phyloP scores from a whole-genome alignment of 495 filamentous ascomycete species.

The Parathielavia hyrcaniae region DNA sequence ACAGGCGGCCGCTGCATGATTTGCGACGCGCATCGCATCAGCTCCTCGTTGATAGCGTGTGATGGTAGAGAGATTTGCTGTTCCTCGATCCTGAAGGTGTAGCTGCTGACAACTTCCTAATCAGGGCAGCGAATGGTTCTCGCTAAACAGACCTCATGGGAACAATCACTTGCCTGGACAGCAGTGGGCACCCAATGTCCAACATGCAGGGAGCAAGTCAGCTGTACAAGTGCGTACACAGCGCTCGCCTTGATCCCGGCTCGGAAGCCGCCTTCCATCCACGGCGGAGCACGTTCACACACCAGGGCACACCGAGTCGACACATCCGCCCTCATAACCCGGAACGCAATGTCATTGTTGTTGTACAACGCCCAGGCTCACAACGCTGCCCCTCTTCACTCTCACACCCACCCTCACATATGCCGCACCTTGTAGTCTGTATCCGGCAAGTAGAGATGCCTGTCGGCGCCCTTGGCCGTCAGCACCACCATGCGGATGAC shows the following conservation, averaged over 20 bases:
- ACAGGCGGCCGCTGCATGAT: no score
- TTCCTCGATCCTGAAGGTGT: no score
- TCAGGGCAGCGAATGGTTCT: no score
- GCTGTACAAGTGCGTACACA: no score
- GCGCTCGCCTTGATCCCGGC: neutral
- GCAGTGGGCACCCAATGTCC: no score
- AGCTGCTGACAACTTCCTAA: no score
- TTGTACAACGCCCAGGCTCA: conserved; percentile 10
- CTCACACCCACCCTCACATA: conserved; percentile 17
- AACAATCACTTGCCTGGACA: no score
- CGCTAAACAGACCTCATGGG: no score
- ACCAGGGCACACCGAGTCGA: neutral
- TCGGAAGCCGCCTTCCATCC: neutral
- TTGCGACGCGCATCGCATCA: no score
- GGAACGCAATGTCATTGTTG: conserved; percentile 11
- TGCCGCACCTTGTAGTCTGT: conserved; percentile 61
- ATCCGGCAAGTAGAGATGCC: conserved; percentile 88
- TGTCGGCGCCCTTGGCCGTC: conserved; percentile 76
- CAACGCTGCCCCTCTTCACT: neutral
- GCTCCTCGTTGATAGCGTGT: no score
- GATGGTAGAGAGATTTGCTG: no score
- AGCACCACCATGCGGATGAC: conserved; percentile 97
- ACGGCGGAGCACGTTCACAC: neutral
- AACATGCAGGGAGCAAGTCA: no score
- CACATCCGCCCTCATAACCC: neutral